Conservation (phyloP, 164 flowering plant genomes). For the Nymphaea colorata region DNA sequence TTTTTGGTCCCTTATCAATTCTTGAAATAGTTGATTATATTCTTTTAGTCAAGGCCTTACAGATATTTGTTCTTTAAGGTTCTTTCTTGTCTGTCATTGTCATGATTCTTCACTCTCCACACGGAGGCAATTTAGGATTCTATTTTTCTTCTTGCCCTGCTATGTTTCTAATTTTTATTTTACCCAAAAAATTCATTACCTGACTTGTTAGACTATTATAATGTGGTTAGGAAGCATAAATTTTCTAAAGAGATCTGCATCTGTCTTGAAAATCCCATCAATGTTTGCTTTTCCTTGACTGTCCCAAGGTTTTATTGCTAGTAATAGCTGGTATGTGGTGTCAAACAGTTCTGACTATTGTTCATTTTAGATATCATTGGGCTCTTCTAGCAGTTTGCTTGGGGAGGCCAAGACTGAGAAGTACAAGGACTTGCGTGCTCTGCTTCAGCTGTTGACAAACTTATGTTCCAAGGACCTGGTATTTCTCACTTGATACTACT, state of each 20-base stretch:
- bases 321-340: background rate
- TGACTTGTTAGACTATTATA: background rate
- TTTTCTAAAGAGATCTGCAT: too few relatives aligned
- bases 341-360: too few relatives aligned
- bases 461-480: constrained; percentile 95
- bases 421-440: constrained; percentile 86
- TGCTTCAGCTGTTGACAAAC: constrained; percentile 73
- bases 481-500: constrained; percentile 1
- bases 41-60: too few relatives aligned
- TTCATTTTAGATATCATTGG: constrained; percentile 48
- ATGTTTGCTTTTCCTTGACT: background rate
- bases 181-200: background rate
- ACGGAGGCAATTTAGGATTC: too few relatives aligned
- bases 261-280: too few relatives aligned
- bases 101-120: too few relatives aligned
- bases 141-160: too few relatives aligned
- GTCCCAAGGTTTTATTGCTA: background rate
- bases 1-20: too few relatives aligned
- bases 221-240: too few relatives aligned
- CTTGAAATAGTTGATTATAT: too few relatives aligned
- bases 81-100: too few relatives aligned
- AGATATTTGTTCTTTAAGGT: too few relatives aligned
- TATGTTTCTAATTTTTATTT: background rate
- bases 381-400: constrained; percentile 63
- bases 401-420: constrained; percentile 70